These are phyloP conservation scores for Pseudopyrenochaeta lycopersici DNA, from an alignment of 2,329 filamentous ascomycete species.

Conservation along the genomic window DNA sequence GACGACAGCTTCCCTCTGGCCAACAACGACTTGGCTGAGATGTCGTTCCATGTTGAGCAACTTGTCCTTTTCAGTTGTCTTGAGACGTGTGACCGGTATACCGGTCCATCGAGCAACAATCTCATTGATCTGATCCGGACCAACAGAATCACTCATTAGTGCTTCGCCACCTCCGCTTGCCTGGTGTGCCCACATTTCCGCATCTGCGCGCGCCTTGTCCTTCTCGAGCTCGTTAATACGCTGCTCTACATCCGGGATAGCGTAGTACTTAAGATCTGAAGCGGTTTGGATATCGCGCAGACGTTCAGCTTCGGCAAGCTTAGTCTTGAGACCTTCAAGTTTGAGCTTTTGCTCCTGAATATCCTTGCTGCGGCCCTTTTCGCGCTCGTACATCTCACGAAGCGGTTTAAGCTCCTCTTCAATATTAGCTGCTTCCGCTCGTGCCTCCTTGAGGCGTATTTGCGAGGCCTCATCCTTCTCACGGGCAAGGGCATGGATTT, in stretches of 20 bases:
- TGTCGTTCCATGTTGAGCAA: slow-evolving; percentile 95
- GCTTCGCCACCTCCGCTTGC: slow-evolving; percentile 69
- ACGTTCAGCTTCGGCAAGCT: slow-evolving; percentile 92
- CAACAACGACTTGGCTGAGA: slow-evolving; percentile 84
- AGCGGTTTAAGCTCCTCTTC: slow-evolving; percentile 91
- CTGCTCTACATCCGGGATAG: slow-evolving; percentile 88
- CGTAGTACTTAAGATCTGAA: slow-evolving; percentile 95
- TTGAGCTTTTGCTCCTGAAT: slow-evolving; percentile 96
- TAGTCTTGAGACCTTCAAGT: slow-evolving; percentile 88
- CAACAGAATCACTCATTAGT: slow-evolving; percentile 91
- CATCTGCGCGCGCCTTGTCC: slow-evolving; percentile 82
- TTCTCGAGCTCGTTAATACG: slow-evolving; percentile 83
- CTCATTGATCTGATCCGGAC: slow-evolving; percentile 98
- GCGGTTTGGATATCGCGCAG: slow-evolving; percentile 84
- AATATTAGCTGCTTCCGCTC: slow-evolving; percentile 91
- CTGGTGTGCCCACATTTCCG: slow-evolving; percentile 63
- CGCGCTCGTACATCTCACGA: slow-evolving; percentile 93
- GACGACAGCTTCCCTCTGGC: slow-evolving; percentile 90
- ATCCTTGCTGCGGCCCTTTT: slow-evolving; percentile 88
- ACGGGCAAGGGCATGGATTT: slow-evolving; percentile 92
- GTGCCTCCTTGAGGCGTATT: slow-evolving; percentile 80
- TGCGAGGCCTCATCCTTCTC: slow-evolving; percentile 96
- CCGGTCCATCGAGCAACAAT: slow-evolving; percentile 98
- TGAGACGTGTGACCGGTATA: slow-evolving; percentile 92
- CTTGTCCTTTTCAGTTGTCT: slow-evolving; percentile 97